Evolutionary conservation across 2,329 filamentous ascomycete species (phyloP).

Genomic region (Verticillium dahliae): DNA sequence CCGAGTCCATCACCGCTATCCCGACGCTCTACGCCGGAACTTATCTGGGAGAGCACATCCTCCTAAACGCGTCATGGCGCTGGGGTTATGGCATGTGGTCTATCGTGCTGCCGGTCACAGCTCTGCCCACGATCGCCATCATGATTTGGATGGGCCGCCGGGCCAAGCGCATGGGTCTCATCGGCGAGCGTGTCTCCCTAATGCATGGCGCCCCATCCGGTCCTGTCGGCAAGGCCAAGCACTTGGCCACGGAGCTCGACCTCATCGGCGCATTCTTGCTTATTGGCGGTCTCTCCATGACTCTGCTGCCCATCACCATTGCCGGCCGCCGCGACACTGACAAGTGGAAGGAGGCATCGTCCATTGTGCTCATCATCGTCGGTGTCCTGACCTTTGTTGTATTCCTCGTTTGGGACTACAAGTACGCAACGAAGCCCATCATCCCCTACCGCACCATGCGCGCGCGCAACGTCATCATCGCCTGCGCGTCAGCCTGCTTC

Average conservation of each 20-base stretch:
- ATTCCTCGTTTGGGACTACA: slow-evolving; percentile 28
- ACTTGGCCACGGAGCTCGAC: slow-evolving; percentile 20
- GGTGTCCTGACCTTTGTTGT: slow-evolving; percentile 16
- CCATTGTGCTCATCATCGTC: slow-evolving; percentile 28
- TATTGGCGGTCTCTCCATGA: slow-evolving; percentile 22
- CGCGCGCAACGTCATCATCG: slow-evolving; percentile 30
- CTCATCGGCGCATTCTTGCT: slow-evolving; percentile 24
- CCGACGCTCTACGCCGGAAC: slow-evolving; percentile 36
- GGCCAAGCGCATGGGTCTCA: slow-evolving; percentile 8
- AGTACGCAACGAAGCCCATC: slow-evolving; percentile 27
- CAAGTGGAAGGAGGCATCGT: slow-evolving; percentile 21
- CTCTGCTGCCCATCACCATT: slow-evolving; percentile 28
- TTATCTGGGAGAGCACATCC: slow-evolving; percentile 27
- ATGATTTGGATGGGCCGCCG: slow-evolving; percentile 24
- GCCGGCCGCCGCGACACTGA: slow-evolving; percentile 25
- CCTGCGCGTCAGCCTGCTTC: slow-evolving; percentile 17
- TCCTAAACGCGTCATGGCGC: slow-evolving; percentile 29
- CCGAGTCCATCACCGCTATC: slow-evolving; percentile 34
- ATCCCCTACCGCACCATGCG: slow-evolving; percentile 28
- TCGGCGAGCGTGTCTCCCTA: slow-evolving; percentile 1
- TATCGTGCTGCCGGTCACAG: slow-evolving; percentile 26
- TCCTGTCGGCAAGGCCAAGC: background rate
- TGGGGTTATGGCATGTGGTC: slow-evolving; percentile 36
- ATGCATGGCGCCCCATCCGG: background rate
- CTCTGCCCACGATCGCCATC: slow-evolving; percentile 22